Conservation (phyloP, 2,329 filamentous ascomycete genomes). For the Stemphylium beticola region DNA sequence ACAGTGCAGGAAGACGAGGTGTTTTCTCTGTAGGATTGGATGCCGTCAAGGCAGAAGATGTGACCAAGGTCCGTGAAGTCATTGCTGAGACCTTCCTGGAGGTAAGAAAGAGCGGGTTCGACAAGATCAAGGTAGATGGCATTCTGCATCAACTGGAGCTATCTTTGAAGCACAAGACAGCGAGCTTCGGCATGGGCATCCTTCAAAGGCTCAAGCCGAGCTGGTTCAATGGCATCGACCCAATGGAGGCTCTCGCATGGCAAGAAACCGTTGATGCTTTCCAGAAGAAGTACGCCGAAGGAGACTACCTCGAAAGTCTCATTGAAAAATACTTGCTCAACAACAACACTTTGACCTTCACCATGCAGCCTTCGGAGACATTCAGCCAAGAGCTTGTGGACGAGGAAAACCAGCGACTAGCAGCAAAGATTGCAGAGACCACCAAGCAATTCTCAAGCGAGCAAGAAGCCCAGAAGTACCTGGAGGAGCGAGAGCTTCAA, state of each 20-base stretch:
- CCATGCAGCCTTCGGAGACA: conserved; percentile 83
- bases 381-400: conserved; percentile 76
- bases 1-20: conserved; percentile 75
- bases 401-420: conserved; percentile 79
- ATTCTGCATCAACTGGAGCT: conserved; percentile 93
- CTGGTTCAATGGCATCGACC: conserved; percentile 96
- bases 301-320: conserved; percentile 80
- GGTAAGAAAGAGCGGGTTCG: conserved; percentile 78
- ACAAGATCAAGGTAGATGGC: conserved; percentile 87
- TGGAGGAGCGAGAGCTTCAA: conserved; percentile 79
- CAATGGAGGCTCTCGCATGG: conserved; percentile 90
- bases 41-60: conserved; percentile 82
- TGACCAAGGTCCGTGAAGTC: conserved; percentile 75
- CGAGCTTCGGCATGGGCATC: conserved; percentile 89
- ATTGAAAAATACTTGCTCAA: conserved; percentile 90
- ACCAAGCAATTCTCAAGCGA: conserved; percentile 72
- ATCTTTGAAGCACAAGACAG: conserved; percentile 93
- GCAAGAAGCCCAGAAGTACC: conserved; percentile 71
- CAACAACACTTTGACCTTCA: conserved; percentile 86
- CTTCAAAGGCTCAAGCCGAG: conserved; percentile 86
- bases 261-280: conserved; percentile 87
- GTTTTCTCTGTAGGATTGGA: conserved; percentile 91
- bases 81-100: conserved; percentile 76
- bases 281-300: conserved; percentile 74
- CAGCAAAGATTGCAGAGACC: conserved; percentile 73